These are phyloP conservation scores for Ascocoryne sarcoides DNA, from an alignment of 2,329 filamentous ascomycete genomes.

Conservation along the genomic window DNA sequence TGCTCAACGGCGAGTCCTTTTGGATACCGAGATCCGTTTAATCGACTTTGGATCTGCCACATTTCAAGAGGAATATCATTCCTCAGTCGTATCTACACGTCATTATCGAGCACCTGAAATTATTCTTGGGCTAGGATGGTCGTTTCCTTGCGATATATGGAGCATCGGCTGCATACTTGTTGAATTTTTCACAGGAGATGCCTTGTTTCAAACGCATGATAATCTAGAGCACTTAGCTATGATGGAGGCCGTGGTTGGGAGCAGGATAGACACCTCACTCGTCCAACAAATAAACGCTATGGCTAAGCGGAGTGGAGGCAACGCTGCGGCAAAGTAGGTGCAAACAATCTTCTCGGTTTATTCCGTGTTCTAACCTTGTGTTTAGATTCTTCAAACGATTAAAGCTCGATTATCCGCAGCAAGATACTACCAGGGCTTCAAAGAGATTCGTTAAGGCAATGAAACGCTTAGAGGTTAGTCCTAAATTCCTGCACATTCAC, in stretches of 20 bases:
- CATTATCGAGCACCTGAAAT: constrained; percentile 65
- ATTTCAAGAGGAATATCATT: constrained; percentile 66
- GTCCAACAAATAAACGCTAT: constrained; percentile 49
- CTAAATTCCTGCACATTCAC: background rate
- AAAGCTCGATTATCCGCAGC: constrained; percentile 55
- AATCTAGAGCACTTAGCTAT: constrained; percentile 67
- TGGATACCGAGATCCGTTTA: constrained; percentile 60
- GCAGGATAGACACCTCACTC: constrained; percentile 48
- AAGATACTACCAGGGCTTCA: constrained; percentile 56
- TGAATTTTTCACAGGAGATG: constrained; percentile 64
- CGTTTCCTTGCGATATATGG: constrained; percentile 65
- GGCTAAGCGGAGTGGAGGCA: constrained; percentile 46
- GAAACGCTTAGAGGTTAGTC: constrained; percentile 54
- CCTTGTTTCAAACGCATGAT: constrained; percentile 64
- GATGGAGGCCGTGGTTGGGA: constrained; percentile 62
- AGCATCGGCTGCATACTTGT: constrained; percentile 66
- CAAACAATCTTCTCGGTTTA: too few species aligned
- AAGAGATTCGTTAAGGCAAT: constrained; percentile 63
- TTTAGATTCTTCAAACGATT: constrained; percentile 58
- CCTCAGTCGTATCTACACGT: constrained; percentile 60
- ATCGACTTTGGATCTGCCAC: constrained; percentile 67
- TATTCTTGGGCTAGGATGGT: constrained; percentile 62
- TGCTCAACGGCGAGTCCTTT: constrained; percentile 52
- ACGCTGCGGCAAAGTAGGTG: constrained; percentile 56
- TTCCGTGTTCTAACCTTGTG: constrained; percentile 27